A percentile compares a stretch with the other conserved stretches of the same genome.
Evolutionary conservation across 345 rosid species (phyloP).

Genomic region (Eucalyptus cloeziana): DNA sequence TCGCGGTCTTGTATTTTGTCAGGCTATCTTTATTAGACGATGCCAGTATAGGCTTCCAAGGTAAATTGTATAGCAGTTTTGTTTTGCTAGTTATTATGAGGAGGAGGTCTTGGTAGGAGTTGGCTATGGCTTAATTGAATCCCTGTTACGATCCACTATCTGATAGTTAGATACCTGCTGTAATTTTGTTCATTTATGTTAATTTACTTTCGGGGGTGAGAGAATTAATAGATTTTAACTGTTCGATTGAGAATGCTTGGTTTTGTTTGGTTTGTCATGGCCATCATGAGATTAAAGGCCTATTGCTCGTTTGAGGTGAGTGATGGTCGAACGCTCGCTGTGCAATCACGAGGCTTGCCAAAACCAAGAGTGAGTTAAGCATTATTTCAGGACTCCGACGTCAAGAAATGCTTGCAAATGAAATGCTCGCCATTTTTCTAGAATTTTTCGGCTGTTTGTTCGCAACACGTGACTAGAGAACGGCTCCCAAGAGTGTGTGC

Average conservation of each 20-base stretch:
- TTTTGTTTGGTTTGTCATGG: not conserved
- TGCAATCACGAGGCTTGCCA: not conserved
- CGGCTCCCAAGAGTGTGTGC: not conserved
- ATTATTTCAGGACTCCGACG: not conserved
- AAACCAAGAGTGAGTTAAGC: not conserved
- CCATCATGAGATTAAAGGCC: not conserved
- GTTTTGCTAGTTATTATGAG: not conserved
- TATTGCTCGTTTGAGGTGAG: not conserved
- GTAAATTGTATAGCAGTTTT: not conserved
- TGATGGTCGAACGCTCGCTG: not conserved
- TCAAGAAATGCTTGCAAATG: not conserved
- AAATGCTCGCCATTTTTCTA: not conserved
- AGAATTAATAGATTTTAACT: not conserved
- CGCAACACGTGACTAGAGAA: not conserved
- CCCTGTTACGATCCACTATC: not conserved
- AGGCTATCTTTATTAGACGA: not conserved
- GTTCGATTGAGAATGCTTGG: not conserved
- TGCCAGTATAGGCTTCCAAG: not conserved
- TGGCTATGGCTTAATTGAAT: not conserved
- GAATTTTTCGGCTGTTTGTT: not conserved
- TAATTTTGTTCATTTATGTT: not conserved
- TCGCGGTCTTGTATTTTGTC: not conserved
- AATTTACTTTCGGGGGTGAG: not conserved
- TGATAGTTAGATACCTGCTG: not conserved
- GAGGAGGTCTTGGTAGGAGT: not conserved